Conservation (phyloP, 176 grass and related monocot genomes). For the Alopecurus myosuroides region DNA sequence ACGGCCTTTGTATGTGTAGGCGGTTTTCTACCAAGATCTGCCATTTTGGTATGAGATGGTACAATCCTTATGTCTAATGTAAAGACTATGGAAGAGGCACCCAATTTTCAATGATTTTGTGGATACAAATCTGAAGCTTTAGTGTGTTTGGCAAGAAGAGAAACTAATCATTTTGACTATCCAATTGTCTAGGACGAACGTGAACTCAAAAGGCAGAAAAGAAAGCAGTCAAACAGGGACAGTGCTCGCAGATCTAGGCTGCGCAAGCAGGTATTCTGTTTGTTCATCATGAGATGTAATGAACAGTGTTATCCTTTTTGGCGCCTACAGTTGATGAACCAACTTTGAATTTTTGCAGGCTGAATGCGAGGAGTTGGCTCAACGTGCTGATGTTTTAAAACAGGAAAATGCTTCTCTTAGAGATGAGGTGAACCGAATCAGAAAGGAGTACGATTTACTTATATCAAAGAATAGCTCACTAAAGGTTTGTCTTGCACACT, state of each 20-base stretch:
- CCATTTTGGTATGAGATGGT: neutral
- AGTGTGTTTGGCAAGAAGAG: neutral
- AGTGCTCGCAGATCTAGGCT: slow-evolving; percentile 97
- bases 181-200: slow-evolving; percentile 76
- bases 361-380: slow-evolving; percentile 94
- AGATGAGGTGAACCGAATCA: slow-evolving; percentile 79
- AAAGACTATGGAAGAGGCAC: neutral
- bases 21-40: neutral
- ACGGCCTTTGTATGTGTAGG: neutral
- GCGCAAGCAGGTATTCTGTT: slow-evolving; percentile 77
- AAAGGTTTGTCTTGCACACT: slow-evolving; percentile 47
- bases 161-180: slow-evolving; percentile 18
- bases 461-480: slow-evolving; percentile 70
- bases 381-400: slow-evolving; percentile 81
- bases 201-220: slow-evolving; percentile 92
- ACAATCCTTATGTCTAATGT: neutral
- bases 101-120: neutral
- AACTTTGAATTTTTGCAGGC: slow-evolving; percentile 52
- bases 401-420: slow-evolving; percentile 94
- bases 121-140: slow-evolving; percentile 13
- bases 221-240: slow-evolving; percentile 98
- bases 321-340: neutral
- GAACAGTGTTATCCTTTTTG: neutral
- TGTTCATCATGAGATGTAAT: neutral
- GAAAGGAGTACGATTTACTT: slow-evolving; percentile 83